Base-by-base conservation (phyloP, 768 basidiomycete genomes). In the Tylopilus plumbeoviolaceoides region DNA sequence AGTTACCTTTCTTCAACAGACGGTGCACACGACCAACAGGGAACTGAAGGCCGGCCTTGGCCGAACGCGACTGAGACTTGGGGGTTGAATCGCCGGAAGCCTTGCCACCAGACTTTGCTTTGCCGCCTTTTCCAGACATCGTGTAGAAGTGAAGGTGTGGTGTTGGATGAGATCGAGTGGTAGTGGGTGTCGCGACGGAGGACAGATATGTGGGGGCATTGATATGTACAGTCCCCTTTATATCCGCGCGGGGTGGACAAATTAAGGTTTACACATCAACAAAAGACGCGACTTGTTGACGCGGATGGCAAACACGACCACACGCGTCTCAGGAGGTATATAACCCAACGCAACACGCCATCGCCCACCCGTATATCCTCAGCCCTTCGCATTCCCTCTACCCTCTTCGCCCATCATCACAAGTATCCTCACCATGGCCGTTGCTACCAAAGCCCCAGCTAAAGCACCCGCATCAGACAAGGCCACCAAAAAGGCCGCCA, bases 21-120 rank as follows among this genome's bases (percentile, higher is more conserved):
- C 91, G 87, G 70, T 92, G 91, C 62, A 94, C 85, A 84, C 93
- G 65, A 75, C 92, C 90, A 63, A 95, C 92, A 42, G 92, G 93
- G 74, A 89, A 89, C 71, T 89, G 87, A 48, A 89, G 84, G 52
- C 87, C 87, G 40, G 87, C 87, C 30, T 30, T 64, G 80, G 83
- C 38, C 84, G 78, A 14, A 86, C 87, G 87, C 1, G 86, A 87
- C 56, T 81, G 80, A 10, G 80, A 68, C 82, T 87, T 65, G 59
- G 55, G n/a, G 64, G 65, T 7, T 75, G 7, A 2, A 2, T 2
- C 75, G 35, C 65, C 72, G 39, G 78, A 78, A 28, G 78, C 77
- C 73, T 85, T 87, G 51, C 84, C 84, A 48, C 72, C 60, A 30
- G 67, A 63, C 57, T 30, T 30, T 30, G 30, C 30, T 27, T 77